These are phyloP conservation scores for Nakaseomyces kungkrabaensis DNA, from an alignment of 1,139 yeast species.

Conservation along the genomic window DNA sequence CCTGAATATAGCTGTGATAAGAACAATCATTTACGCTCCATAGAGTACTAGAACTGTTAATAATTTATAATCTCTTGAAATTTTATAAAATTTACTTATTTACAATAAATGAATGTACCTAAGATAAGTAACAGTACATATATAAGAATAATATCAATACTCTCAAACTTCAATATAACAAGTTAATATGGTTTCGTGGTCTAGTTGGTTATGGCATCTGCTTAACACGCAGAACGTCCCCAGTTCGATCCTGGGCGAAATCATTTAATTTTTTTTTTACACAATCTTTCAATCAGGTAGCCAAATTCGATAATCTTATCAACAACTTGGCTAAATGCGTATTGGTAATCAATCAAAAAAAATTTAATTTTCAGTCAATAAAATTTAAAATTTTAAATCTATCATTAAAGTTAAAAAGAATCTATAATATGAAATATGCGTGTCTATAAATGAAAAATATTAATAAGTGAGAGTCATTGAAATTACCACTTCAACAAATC, in stretches of 20 bases:
- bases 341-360: no score
- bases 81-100: no score
- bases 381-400: neutral
- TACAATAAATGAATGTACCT: no score
- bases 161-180: neutral
- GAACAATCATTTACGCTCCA: no score
- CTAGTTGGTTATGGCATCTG: slow-evolving; percentile 99
- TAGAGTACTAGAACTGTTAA: no score
- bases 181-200: slow-evolving; percentile 59
- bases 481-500: slow-evolving; percentile 27
- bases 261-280: slow-evolving; percentile 34
- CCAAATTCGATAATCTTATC: neutral
- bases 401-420: no score
- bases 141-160: no score
- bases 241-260: slow-evolving; percentile 99
- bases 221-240: slow-evolving; percentile 99
- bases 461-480: neutral
- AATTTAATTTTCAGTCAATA: neutral
- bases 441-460: neutral
- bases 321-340: no score
- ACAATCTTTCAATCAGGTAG: neutral
- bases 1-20: neutral
- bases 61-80: no score
- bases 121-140: no score
- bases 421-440: no score